These are phyloP conservation scores for Colletotrichum simmondsii DNA, from an alignment of 2,329 filamentous ascomycete species.

Conservation along the genomic window DNA sequence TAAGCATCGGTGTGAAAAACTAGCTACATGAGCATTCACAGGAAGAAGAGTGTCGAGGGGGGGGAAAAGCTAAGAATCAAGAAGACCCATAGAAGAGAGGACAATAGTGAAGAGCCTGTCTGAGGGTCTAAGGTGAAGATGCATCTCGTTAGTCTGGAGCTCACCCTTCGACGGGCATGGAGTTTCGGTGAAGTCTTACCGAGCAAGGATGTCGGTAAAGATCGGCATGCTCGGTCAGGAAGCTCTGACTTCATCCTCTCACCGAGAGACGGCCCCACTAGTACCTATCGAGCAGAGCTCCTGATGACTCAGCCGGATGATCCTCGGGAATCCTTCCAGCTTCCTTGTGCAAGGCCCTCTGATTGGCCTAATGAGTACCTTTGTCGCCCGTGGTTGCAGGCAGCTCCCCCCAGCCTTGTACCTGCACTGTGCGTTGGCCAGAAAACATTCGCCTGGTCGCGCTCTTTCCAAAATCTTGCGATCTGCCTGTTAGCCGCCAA, in stretches of 20 bases:
- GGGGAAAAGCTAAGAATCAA: too few relatives aligned
- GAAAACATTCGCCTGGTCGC: slow-evolving; percentile 29
- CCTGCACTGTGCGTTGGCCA: slow-evolving; percentile 3
- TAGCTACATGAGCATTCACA: too few relatives aligned
- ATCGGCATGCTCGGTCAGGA: not conserved
- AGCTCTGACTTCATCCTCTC: slow-evolving; percentile 4
- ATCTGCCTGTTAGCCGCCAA: slow-evolving; percentile 6
- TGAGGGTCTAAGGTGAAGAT: too few relatives aligned
- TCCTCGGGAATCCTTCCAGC: not conserved
- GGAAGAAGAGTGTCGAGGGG: too few relatives aligned
- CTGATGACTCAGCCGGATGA: slow-evolving; percentile 24
- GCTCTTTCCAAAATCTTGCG: slow-evolving; percentile 30
- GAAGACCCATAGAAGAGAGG: too few relatives aligned
- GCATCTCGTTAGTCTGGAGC: too few relatives aligned
- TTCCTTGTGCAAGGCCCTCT: not conserved
- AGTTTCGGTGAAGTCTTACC: not conserved
- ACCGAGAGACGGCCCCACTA: not conserved
- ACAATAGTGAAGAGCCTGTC: too few relatives aligned
- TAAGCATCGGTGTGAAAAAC: too few relatives aligned
- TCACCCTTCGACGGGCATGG: too few relatives aligned
- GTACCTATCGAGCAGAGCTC: not conserved
- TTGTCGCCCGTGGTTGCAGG: slow-evolving; percentile 16
- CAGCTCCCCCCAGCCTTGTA: slow-evolving; percentile 30
- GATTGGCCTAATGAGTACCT: slow-evolving; percentile 15
- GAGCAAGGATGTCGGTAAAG: not conserved